Evolutionary conservation across 495 filamentous ascomycete species (phyloP), one percentile per base, ranked within the genome.

Genomic region (Xylaria palmicola): DNA sequence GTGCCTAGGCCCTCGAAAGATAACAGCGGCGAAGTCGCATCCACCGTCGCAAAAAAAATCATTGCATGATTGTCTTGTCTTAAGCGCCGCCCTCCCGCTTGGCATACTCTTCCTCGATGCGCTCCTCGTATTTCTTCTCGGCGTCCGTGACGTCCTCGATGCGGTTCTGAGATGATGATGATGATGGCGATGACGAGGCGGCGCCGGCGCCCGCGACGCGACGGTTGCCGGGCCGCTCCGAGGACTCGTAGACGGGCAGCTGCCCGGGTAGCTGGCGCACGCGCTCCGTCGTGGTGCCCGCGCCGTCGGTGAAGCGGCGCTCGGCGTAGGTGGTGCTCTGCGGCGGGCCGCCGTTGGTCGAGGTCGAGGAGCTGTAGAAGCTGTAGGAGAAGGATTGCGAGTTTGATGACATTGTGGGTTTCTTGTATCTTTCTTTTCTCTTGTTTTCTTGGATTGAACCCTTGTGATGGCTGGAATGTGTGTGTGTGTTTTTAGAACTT

Each of bases 91-190:
- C 87, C 64, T 90, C 88, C 48, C 87, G 72, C 79, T 90, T 90
- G n/a, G 88, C 87, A 69, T 91, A 90, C 72, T 91, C 87, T 40
- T 90, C 88, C 77, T 89, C 86, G 62, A 89, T 90, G n/a, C 81
- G 75, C 75, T 90, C 87, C 68, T 88, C 84, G 52, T 90, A 91
- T 15, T 82, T 58, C 24, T 76, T 76, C 1, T 71, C 55, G 10
- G 62, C 69, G 34, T 71, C 66, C 13, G 64, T 57, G 19, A 71
- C 64, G 30, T 60, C 8, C 37, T 20, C 5, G 66, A 39, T 50
- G 4, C n/a, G 56, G 36, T 62, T 62, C 36, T 56, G 51, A 2
- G 27, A 41, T 10, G 30, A 17, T 7, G 51, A 41, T 1, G n/a
- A n/a, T n/a, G n/a, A n/a, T n/a, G n/a, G n/a, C n/a, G n/a, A n/a